Percentiles rank a stretch among this genome's conserved stretches.
Conservation (phyloP, 768 basidiomycete genomes). For the Trametes sanguinea region DNA sequence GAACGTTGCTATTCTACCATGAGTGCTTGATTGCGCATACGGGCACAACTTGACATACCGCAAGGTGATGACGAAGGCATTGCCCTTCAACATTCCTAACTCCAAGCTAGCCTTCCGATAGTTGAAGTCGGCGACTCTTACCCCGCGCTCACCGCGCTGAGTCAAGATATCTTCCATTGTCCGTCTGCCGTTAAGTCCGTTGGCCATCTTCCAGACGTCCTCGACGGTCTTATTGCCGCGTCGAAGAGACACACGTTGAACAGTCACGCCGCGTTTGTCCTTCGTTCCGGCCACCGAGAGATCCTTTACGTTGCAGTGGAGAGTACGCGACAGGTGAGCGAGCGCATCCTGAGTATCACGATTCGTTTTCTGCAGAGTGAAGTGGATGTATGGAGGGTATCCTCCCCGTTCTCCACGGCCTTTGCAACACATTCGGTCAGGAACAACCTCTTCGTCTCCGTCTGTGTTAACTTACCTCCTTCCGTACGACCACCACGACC, state of each 20-base stretch:
- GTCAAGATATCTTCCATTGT: constrained; percentile 57
- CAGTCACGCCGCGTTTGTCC: constrained; percentile 96
- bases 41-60: constrained; percentile 52
- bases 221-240: constrained; percentile 77
- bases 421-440: too few species aligned
- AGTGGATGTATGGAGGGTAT: constrained; percentile 90
- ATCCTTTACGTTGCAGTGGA: constrained; percentile 80
- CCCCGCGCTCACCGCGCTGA: constrained; percentile 84
- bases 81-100: constrained; percentile 95
- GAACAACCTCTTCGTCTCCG: too few species aligned
- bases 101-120: constrained; percentile 85
- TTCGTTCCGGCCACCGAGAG: constrained; percentile 94
- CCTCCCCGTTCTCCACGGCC: constrained; percentile 58
- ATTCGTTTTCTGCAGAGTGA: constrained; percentile 96
- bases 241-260: constrained; percentile 84
- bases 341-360: constrained; percentile 96
- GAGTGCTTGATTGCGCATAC: constrained; percentile 8
- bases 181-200: constrained; percentile 62
- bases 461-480: neutral
- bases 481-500: constrained; percentile 24
- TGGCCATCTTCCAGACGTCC: constrained; percentile 82
- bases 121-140: constrained; percentile 84
- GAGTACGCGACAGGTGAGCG: constrained; percentile 69
- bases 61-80: constrained; percentile 92
- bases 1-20: constrained; percentile 68